These are phyloP conservation scores for Lactarius hatsudake DNA, from an alignment of 768 basidiomycete genomes.

Conservation along the genomic window DNA sequence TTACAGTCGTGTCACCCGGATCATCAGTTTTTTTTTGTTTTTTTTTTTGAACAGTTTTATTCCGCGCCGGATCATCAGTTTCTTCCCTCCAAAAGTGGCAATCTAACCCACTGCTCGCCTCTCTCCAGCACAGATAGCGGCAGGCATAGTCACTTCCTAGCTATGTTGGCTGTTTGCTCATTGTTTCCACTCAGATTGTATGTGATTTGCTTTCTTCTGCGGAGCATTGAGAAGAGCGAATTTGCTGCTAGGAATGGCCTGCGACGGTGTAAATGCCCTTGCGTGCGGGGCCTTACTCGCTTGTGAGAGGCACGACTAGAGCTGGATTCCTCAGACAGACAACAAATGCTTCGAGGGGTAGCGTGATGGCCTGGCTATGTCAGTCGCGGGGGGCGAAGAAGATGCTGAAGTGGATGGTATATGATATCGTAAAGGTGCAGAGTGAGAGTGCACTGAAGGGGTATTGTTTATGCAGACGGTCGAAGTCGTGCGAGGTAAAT, in stretches of 20 bases:
- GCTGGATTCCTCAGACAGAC: conserved; percentile 19
- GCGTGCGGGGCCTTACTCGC: conserved; percentile 18
- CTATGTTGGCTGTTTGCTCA: no score
- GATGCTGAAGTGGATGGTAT: conserved; percentile 19
- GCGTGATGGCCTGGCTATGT: conserved; percentile 16
- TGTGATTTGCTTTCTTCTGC: conserved; percentile 79
- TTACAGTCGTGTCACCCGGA: no score
- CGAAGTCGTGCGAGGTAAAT: no score
- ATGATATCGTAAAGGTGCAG: neutral
- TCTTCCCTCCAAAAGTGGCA: no score
- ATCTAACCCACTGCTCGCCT: no score
- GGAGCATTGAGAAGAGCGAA: conserved; percentile 64
- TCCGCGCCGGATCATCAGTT: no score
- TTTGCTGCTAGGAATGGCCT: conserved; percentile 29
- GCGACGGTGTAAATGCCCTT: conserved; percentile 20
- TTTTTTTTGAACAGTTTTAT: no score
- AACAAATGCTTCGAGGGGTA: conserved; percentile 20
- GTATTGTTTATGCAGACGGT: no score
- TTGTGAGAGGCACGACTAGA: conserved; percentile 8
- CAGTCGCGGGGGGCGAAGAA: conserved; percentile 19
- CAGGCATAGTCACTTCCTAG: no score
- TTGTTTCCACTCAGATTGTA: conserved; percentile 41
- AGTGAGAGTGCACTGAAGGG: neutral
- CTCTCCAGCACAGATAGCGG: no score
- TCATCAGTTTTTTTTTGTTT: no score